These are phyloP conservation scores for Stromatinia cepivora DNA, from an alignment of 2,329 filamentous ascomycete genomes.

Conservation along the genomic window DNA sequence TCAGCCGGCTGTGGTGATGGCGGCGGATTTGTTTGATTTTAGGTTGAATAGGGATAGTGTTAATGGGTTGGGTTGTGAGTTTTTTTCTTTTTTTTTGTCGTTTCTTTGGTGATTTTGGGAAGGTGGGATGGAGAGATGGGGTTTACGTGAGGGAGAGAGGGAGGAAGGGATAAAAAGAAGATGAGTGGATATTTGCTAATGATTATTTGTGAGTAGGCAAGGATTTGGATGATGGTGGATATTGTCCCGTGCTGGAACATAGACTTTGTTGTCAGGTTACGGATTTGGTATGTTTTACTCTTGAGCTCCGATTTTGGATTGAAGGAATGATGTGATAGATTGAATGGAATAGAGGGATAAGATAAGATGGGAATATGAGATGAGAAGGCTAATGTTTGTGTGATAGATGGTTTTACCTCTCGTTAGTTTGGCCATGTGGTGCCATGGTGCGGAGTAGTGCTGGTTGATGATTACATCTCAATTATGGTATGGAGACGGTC, in stretches of 20 bases:
- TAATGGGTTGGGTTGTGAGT: conserved; percentile 3
- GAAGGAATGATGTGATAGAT: neutral
- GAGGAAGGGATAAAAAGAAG: neutral
- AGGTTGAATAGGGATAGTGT: neutral
- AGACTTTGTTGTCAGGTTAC: conserved; percentile 16
- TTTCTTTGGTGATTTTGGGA: neutral
- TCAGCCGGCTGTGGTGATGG: neutral
- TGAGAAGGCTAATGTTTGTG: neutral
- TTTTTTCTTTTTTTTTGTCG: neutral
- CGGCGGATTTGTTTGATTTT: neutral
- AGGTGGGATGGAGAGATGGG: neutral
- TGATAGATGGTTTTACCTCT: conserved; percentile 3
- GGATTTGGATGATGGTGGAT: neutral
- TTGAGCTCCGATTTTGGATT: too few relatives aligned
- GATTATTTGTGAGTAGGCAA: neutral
- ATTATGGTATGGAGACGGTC: too few relatives aligned
- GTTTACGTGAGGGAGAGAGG: too few relatives aligned
- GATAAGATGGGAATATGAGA: neutral
- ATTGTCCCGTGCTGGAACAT: neutral
- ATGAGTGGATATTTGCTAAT: neutral
- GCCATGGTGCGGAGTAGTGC: neutral
- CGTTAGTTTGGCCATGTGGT: conserved; percentile 10
- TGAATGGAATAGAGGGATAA: neutral
- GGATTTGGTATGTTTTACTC: neutral
- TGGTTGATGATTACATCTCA: too few relatives aligned